Base-by-base conservation (phyloP, 2,329 filamentous ascomycete genomes). In the Exophiala alcalophila region DNA sequence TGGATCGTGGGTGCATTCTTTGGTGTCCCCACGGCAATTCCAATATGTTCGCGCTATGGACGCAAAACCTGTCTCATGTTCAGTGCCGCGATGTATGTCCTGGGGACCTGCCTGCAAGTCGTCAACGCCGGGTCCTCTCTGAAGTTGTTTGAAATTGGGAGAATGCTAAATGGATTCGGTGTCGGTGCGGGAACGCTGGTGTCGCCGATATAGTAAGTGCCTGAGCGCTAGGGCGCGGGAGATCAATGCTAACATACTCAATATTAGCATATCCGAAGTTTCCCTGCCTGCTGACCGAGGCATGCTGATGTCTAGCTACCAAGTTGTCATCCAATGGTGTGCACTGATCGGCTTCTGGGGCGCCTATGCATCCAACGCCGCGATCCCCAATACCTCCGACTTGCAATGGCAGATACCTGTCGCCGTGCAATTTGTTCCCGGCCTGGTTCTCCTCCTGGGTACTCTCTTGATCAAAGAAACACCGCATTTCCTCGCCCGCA, bases 401-500 rank as follows among this genome's bases (percentile, higher is more conserved):
- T 35, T 37, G n/a, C 74, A 76, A 57, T 77, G 73, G 73, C 67
- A 72, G 5, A 61, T 75, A 3, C 73, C 73, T 0, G 72, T 77
- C 15, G 71, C 68, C 2, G 60, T 77, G 7, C 73, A 77, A 56
- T 70, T 76, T 40, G 62, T 77, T 1, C 73, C 73, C 0, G 73
- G 72, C 11, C 65, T 64, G 0, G 52, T 76, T n/a, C 67, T 77
- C 37, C 54, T 77, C 7, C 53, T 65, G 3, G 72, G 72, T 1
- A 29, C 29, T 16, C 65, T 76, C 10, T 54, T 75, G 58, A 64
- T 74, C 31, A 73, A 72, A 39, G 73, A 76, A 45, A 71, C 67
- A 2, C 71, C 74, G 1, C 68, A 73, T 12, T 77, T 72, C 71
- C 64, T 76, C n/a, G 68, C 72, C 11, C 69, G 71, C 53, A 70